phyloP scores from a whole-genome alignment of 2,329 filamentous ascomycete species.

The Claviceps fusiformis region DNA sequence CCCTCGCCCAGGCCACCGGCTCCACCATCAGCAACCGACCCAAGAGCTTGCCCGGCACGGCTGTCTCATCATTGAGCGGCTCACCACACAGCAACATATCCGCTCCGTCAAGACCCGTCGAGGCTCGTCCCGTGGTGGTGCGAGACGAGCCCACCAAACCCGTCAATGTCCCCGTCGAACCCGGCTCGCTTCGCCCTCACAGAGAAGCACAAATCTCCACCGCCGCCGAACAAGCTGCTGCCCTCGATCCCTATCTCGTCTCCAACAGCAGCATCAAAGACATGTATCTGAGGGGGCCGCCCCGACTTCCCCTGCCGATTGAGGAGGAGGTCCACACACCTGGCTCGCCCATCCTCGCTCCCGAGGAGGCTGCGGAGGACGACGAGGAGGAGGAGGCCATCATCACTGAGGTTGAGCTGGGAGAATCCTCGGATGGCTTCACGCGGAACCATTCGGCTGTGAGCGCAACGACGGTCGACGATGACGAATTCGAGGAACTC shows the following conservation, averaged over 20 bases:
- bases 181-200: conserved; percentile 23
- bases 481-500: conserved; percentile 66
- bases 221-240: conserved; percentile 17
- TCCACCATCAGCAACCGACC: conserved; percentile 35
- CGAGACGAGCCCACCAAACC: conserved; percentile 36
- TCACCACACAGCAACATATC: conserved; percentile 29
- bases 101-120: conserved; percentile 14
- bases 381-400: conserved; percentile 40
- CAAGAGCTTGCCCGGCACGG: conserved; percentile 33
- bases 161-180: conserved; percentile 39
- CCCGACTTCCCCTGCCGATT: conserved; percentile 81
- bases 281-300: conserved; percentile 58
- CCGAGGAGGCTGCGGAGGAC: conserved; percentile 25
- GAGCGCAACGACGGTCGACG: conserved; percentile 55
- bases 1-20: conserved; percentile 46
- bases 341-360: conserved; percentile 74
- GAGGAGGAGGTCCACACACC: conserved; percentile 83
- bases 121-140: conserved; percentile 12
- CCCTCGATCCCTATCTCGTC: conserved; percentile 29
- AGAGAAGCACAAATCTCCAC: conserved; percentile 18
- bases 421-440: conserved; percentile 35
- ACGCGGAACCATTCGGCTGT: conserved; percentile 43
- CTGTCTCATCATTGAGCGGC: conserved; percentile 34
- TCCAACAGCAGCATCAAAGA: conserved; percentile 47
- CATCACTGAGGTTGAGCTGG: conserved; percentile 35